Conservation (phyloP, 495 filamentous ascomycete species). For the Podospora pseudocomata region DNA sequence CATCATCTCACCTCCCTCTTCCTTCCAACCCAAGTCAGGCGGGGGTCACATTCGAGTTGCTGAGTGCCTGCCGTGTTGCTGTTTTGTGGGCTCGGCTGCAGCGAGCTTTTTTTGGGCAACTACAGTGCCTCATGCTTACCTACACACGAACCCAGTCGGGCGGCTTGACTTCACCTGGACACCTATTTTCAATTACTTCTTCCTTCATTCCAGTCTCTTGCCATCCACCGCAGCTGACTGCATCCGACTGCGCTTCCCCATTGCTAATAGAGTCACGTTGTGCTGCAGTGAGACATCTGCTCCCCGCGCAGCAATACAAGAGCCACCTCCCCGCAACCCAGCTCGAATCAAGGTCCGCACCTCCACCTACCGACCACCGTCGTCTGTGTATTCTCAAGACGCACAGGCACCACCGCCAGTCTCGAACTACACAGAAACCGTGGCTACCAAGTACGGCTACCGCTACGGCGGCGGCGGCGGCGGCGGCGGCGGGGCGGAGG, state of each 20-base stretch:
- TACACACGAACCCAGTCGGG: neutral
- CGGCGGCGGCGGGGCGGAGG: conserved; percentile 34
- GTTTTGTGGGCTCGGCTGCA: neutral
- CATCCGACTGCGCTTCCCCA: neutral
- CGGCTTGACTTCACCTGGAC: neutral
- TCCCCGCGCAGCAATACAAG: conserved; percentile 29
- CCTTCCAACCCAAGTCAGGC: neutral
- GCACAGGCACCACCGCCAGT: conserved; percentile 21
- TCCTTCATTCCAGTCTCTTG: neutral
- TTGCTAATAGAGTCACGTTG: conserved; percentile 11
- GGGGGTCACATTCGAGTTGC: conserved; percentile 1
- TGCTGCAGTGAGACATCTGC: conserved; percentile 26
- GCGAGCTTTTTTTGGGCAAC: neutral
- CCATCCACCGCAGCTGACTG: conserved; percentile 1
- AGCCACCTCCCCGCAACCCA: conserved; percentile 35
- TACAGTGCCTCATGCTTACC: neutral
- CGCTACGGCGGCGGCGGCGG: conserved; percentile 32
- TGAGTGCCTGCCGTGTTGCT: neutral
- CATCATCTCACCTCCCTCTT: neutral
- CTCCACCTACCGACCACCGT: conserved; percentile 35
- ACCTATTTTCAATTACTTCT: neutral
- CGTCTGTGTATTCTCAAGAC: conserved; percentile 40
- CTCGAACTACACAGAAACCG: conserved; percentile 32
- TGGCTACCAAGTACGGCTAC: conserved; percentile 32
- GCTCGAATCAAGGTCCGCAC: conserved; percentile 32